Evolutionary conservation across 306 rosid species (phyloP).

Genomic region (Cercis canadensis): DNA sequence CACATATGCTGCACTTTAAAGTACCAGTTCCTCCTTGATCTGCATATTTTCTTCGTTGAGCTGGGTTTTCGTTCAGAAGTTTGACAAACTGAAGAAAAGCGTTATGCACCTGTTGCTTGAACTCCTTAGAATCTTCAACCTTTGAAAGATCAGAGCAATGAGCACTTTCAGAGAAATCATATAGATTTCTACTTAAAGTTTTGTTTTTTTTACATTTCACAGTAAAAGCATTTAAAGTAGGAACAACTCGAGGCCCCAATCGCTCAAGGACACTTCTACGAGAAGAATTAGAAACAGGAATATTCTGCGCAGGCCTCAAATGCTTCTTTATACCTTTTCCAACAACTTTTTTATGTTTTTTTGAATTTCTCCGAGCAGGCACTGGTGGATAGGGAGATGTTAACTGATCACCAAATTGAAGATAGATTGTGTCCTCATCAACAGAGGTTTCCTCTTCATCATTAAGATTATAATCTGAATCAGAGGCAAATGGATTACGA

Average conservation of each 20-base stretch:
- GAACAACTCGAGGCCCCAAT: constrained; percentile 26
- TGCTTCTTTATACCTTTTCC: constrained; percentile 35
- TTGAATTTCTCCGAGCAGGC: constrained; percentile 12
- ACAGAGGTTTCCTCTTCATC: not conserved
- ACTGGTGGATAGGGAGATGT: constrained; percentile 1
- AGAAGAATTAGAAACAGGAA: constrained; percentile 23
- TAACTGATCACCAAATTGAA: not conserved
- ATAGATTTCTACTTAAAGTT: not conserved
- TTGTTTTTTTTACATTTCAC: constrained; percentile 1
- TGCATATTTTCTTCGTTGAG: constrained; percentile 30
- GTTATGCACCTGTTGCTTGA: constrained; percentile 38
- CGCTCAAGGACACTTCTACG: constrained; percentile 9
- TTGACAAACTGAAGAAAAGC: constrained; percentile 49
- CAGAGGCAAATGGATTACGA: not conserved
- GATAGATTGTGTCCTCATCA: not conserved
- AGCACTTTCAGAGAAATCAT: constrained; percentile 14
- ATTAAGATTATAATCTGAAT: constrained; percentile 10
- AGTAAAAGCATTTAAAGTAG: not conserved
- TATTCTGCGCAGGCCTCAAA: constrained; percentile 17
- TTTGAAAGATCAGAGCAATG: constrained; percentile 19
- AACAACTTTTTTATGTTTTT: not conserved
- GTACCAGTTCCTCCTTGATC: constrained; percentile 29
- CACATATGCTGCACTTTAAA: constrained; percentile 46
- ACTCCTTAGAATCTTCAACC: constrained; percentile 46
- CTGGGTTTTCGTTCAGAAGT: constrained; percentile 40